Base-by-base conservation (phyloP, 163 green algal genomes). In the Scenedesmus sp. region DNA sequence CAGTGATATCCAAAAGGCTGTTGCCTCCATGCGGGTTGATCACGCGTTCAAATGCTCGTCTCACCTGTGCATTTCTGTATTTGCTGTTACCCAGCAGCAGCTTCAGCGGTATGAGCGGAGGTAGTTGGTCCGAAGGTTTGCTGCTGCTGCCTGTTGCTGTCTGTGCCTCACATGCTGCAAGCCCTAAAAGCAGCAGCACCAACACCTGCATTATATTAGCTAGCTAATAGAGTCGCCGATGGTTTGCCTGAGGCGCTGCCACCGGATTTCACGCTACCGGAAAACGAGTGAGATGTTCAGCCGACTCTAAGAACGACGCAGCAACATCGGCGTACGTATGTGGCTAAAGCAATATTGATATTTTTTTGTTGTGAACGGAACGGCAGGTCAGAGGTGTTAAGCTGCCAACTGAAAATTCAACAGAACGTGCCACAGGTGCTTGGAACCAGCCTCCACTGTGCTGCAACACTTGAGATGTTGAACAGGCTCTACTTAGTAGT, bases 21-120 rank as follows among this genome's bases (percentile, higher is more conserved):
- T 15, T 64, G 54, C 2, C 23, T 54, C 18, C 59, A 66, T n/a
- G 13, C 9, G 23, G 52, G 23, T 20, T 82, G 6, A 86, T 10
- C 23, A 66, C 55, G 18, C 34, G 3, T 46, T 5, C 4, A 46
- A 5, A 8, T 5, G 46, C 13, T 16, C 59, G 4, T 26, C 55
- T 52, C 12, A 91, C 88, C 88, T 91, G 88, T n/a, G 88, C 57
- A 54, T 91, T 91, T 2, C 77, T 26, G 59, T 88, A 88, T 54
- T 91, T 91, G 23, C 26, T 73, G 60, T 87, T 88, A 56, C 88
- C 77, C 3, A 91, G 59, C 77, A 91, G 77, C 60, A 91, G 77
- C 46, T 76, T 82, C 77, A 91, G 12, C 1, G 88, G 88, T 6
- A 88, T 73, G n/a, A 91, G 54, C 15, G 57, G 59, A 13, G 88